Conservation (phyloP, 108 stramenopile species). For the Cyclotella choctawhatcheeana region DNA sequence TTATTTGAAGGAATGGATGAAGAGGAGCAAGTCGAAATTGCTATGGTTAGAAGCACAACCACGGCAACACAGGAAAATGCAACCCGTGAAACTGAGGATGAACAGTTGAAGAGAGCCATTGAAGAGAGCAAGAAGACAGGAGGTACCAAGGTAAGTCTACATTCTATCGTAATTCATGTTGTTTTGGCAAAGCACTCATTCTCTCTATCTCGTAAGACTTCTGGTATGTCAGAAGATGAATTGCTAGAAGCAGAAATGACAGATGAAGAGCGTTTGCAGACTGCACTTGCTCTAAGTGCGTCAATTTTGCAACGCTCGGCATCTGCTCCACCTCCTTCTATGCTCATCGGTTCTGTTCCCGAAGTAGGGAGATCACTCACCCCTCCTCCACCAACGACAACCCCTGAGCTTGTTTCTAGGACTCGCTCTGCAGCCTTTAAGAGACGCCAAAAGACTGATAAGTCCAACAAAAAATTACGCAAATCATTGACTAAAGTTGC, state of each 20-base stretch:
- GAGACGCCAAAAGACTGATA: background rate
- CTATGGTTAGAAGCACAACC: background rate
- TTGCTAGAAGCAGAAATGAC: too few species aligned
- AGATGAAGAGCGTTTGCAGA: too few species aligned
- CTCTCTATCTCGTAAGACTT: too few species aligned
- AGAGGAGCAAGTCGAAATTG: background rate
- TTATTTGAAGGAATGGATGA: background rate
- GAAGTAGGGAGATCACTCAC: too few species aligned
- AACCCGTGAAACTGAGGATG: background rate
- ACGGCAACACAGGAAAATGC: background rate
- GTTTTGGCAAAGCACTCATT: too few species aligned
- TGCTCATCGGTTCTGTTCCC: too few species aligned
- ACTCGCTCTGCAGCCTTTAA: background rate
- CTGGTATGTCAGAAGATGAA: too few species aligned
- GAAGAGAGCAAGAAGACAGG: too few species aligned
- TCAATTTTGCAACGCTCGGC: background rate
- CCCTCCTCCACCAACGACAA: background rate
- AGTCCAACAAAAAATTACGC: background rate
- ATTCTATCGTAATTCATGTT: too few species aligned
- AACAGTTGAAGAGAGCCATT: too few species aligned
- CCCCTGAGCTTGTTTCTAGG: background rate
- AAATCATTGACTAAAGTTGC: too few species aligned
- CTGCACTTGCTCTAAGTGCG: background rate
- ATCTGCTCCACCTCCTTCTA: background rate
- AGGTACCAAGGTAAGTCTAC: too few species aligned